Base-by-base conservation (phyloP, 441 rosid species). In the Metrosideros polymorpha region DNA sequence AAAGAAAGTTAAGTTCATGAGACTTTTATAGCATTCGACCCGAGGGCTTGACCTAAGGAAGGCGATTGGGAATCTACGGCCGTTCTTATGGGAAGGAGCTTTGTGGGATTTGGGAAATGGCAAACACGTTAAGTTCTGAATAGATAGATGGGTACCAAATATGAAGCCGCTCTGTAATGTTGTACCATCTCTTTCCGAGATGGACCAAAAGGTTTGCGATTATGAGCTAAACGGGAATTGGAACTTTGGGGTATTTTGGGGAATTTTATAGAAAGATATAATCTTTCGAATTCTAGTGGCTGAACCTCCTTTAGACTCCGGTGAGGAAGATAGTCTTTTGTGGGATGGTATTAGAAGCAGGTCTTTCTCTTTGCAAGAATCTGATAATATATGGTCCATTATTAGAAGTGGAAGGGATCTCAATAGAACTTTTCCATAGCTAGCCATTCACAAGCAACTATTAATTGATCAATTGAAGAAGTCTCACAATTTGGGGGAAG, bases 91-190 rank as follows among this genome's bases (percentile, higher is more conserved):
- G 45, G 77, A 19, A 66, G 15, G 79, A 5, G 25, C 15, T 12
- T 39, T 24, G 47, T 35, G 47, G 15, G 15, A 9, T 0, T 39
- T 35, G 79, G 7, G 47, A 71, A 39, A 35, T 22, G 47, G 27
- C 47, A 71, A 35, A 71, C 79, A 35, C 15, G 14, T 35, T 0
- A 0, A 5, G n/a, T 71, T 71, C 39, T 12, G 17, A 25, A 10
- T 9, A 6, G 2, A 9, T 10, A 1, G 27, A 39, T 39, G 15
- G 9, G 19, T 5, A 35, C 0, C 0, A 10, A 3, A n/a, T 19
- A 66, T 9, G 8, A 19, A 19, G 12, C 8, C 15, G 45, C 8
- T 66, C 7, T 19, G 42, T 5, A 35, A 42, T 10, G 7, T 19
- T 35, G 45, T 19, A 1, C 45, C 45, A 18, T 66, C 27, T 32